Base-by-base conservation (phyloP, 2,329 filamentous ascomycete genomes). In the Cryoendolithus antarcticus region DNA sequence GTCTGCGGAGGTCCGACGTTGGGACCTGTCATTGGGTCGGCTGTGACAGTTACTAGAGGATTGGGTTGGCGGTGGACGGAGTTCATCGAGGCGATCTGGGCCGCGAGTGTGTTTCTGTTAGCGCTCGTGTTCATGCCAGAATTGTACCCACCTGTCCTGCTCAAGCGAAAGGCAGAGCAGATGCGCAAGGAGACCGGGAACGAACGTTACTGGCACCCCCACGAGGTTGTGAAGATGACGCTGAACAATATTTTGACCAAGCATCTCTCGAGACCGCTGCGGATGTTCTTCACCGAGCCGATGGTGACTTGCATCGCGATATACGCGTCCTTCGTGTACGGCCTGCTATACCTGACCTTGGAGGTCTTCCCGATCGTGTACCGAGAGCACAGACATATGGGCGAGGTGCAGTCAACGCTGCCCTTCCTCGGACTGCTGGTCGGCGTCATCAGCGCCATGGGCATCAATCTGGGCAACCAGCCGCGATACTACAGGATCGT, bases 221-320 rank as follows among this genome's bases (percentile, higher is more conserved):
- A 69, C 37, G 65, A 69, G 37, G 47, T 57, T 4, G 49, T 62
- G 35, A 61, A 64, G 38, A 51, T 70, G 19, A 58, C 60, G 35
- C 32, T 58, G 13, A 57, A 56, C 24, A 61, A 58, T 30, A 55
- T 65, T 41, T 41, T 65, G 9, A 64, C 58, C 8, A 66, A 66
- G 41, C 59, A 67, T 39, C 52, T 67, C 21, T 54, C 51, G 10
- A 59, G 63, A 1, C 63, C 65, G 0, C 35, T 66, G 4, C 48
- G 49, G 30, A 69, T 71, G 63, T 53, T 71, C 3, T 43, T 59
- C n/a, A 66, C 61, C 1, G 65, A 70, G 42, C 66, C 67, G 0
- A 69, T 70, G 48, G 60, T 70, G 5, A 57, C 62, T 1, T 60
- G 57, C 27, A 63, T 69, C 29, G 74, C 78, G 0, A 50, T 84